Conservation (phyloP, 495 filamentous ascomycete genomes). For the Aspergillus saccharolyticus region DNA sequence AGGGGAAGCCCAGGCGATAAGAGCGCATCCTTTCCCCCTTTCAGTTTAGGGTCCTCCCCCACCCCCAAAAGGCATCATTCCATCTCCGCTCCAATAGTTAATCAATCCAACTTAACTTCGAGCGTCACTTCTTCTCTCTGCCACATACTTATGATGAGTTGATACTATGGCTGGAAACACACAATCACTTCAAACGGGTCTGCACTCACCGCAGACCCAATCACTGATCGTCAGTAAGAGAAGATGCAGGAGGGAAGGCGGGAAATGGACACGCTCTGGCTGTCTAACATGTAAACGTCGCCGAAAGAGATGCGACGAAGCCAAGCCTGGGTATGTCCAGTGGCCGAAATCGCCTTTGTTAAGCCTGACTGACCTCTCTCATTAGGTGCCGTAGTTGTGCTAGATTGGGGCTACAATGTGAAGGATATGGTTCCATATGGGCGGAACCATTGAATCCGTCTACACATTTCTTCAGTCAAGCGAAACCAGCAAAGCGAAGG, state of each 20-base stretch:
- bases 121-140: too few relatives aligned
- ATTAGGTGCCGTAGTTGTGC: constrained; percentile 38
- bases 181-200: background rate
- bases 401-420: constrained; percentile 36
- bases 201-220: background rate
- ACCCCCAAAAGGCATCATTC: too few relatives aligned
- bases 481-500: constrained; percentile 23
- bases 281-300: constrained; percentile 43
- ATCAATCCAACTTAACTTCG: too few relatives aligned
- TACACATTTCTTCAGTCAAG: constrained; percentile 28
- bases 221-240: constrained; percentile 16
- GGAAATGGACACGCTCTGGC: constrained; percentile 40
- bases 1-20: constrained; percentile 7
- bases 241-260: constrained; percentile 30
- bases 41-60: constrained; percentile 9
- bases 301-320: constrained; percentile 42
- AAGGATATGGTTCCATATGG: constrained; percentile 45
- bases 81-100: too few relatives aligned
- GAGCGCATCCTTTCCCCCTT: constrained; percentile 15
- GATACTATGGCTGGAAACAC: background rate
- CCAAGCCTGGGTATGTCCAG: constrained; percentile 34
- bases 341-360: background rate
- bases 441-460: constrained; percentile 34
- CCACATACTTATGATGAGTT: too few relatives aligned
- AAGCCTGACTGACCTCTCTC: background rate